Evolutionary conservation across 176 grass and related monocot genomes (phyloP), one percentile per base, ranked within the genome.

Genomic region (Juncus inflexus): DNA sequence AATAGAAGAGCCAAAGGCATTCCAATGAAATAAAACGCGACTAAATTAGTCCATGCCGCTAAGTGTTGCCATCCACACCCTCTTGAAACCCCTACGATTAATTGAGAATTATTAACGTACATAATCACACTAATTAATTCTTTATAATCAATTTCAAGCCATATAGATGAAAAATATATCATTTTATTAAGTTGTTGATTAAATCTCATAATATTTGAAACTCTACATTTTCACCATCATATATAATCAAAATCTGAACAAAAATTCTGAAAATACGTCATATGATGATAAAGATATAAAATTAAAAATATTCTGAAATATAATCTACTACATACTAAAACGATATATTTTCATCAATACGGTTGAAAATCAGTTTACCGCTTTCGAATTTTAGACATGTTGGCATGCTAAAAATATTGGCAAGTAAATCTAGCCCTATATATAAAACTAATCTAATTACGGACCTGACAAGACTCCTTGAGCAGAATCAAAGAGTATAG

Each of bases 61-160:
- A 90, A 79, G 73, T 92, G 94, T 66, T 99, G 94, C 94, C 89
- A 99, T 0, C 94, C 94, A 58, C 94, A 99, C 9, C 94, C 94
- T 69, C 94, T 90, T 0, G 94, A 15, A 3, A 92, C 88, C 9
- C 94, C 94, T 90, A 52, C 40, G 41, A 63, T 15, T 63, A 14
- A 39, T 38, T 55, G 47, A 50, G 45, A 54, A 36, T 8, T 39
- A 61, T 35, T 19, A 28, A 28, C 19, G 19, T 28, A 61, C 56
- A 61, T n/a, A 61, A 61, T n/a, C 56, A 19, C 56, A 36, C 12
- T 61, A 36, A 4, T 7, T 7, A 61, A 61, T 61, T 61, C 4
- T 61, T 36, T 5, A 61, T 61, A 61, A 19, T 36, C 28, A 61
- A 19, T 7, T 61, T 11, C 1, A 56, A 11, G 2, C 13, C 52